Conservation (phyloP, 1,284 basidiomycete species). For the Pascua guehoae region DNA sequence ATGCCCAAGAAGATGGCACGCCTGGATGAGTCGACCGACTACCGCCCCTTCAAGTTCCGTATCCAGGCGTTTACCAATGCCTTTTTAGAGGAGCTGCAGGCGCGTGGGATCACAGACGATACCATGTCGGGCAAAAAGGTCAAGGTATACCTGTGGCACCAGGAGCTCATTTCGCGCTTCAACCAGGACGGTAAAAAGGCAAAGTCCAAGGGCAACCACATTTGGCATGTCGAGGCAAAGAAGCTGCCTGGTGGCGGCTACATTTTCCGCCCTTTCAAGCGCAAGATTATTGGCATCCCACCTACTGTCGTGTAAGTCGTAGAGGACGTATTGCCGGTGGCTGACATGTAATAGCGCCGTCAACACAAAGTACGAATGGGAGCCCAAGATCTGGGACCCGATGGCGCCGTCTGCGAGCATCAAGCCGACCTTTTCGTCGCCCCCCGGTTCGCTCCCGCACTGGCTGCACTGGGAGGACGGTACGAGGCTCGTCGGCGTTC, state of each 20-base stretch:
- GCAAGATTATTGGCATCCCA: conserved; percentile 76
- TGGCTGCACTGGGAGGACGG: conserved; percentile 89
- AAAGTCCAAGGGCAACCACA: conserved; percentile 98
- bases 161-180: conserved; percentile 89
- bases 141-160: conserved; percentile 93
- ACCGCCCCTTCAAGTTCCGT: conserved; percentile 97
- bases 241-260: conserved; percentile 72
- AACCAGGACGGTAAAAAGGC: conserved; percentile 99
- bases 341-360: conserved; percentile 44
- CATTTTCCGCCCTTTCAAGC: conserved; percentile 87
- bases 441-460: conserved; percentile 62
- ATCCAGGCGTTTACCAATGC: conserved; percentile 98
- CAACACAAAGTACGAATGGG: conserved; percentile 84
- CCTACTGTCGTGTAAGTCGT: conserved; percentile 63
- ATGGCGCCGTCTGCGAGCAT: conserved; percentile 78
- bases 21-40: conserved; percentile 91
- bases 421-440: conserved; percentile 71
- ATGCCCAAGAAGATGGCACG: conserved; percentile 99
- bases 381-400: conserved; percentile 94
- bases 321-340: background rate
- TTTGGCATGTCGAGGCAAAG: conserved; percentile 97
- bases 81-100: conserved; percentile 72
- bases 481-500: conserved; percentile 39
- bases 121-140: conserved; percentile 65
- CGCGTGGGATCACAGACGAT: conserved; percentile 53